Conservation (phyloP, 768 basidiomycete genomes). For the Fomitopsis pulvina region DNA sequence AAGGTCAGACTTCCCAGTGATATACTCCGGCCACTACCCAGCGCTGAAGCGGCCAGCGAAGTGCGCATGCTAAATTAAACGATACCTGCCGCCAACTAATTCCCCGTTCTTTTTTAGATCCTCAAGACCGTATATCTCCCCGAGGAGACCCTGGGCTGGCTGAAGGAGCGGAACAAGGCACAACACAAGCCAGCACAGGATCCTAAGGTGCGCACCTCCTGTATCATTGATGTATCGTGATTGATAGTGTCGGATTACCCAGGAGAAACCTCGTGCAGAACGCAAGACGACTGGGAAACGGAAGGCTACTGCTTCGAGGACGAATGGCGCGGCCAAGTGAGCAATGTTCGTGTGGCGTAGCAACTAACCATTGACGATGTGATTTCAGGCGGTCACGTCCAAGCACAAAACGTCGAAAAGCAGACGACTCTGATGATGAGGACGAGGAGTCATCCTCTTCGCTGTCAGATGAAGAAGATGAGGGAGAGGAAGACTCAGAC, state of each 20-base stretch:
- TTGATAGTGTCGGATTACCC: neutral
- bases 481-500: constrained; percentile 6
- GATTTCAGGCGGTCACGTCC: constrained; percentile 17
- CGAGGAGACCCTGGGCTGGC: constrained; percentile 49
- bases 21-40: constrained; percentile 69
- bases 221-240: constrained; percentile 6
- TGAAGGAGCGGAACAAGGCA: constrained; percentile 41
- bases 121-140: constrained; percentile 63
- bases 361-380: neutral
- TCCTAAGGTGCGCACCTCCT: constrained; percentile 11
- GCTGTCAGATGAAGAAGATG: constrained; percentile 9
- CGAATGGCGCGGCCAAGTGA: constrained; percentile 47
- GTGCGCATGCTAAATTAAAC: constrained; percentile 26
- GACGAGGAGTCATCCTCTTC: constrained; percentile 12
- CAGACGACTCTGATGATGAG: constrained; percentile 24
- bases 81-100: neutral
- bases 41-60: constrained; percentile 57
- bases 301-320: constrained; percentile 39
- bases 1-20: constrained; percentile 76
- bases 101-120: constrained; percentile 36
- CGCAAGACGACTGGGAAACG: constrained; percentile 48
- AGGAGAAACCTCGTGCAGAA: constrained; percentile 34
- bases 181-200: constrained; percentile 23
- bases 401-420: constrained; percentile 20
- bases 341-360: constrained; percentile 7